Evolutionary conservation across 306 rosid genomes (phyloP).

Genomic region (Quercus engelmannii): DNA sequence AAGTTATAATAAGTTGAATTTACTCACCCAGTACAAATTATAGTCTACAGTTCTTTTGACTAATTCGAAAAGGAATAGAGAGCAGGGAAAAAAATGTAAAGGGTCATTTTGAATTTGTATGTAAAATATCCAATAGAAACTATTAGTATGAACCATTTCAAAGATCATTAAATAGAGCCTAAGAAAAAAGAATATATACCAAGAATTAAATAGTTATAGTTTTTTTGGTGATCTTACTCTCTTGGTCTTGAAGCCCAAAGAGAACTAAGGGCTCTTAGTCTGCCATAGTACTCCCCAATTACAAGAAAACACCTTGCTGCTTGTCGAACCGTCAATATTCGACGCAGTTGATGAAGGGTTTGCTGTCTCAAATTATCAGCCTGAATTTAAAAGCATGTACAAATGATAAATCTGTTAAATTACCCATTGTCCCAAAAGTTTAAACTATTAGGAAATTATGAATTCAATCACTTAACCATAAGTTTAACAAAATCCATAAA

Average conservation of each 20-base stretch:
- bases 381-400: slow-evolving; percentile 31
- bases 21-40: neutral
- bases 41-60: neutral
- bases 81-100: neutral
- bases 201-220: too few relatives aligned
- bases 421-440: fast-evolving
- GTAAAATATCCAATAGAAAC: neutral
- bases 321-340: slow-evolving; percentile 71
- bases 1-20: neutral
- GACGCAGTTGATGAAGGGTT: slow-evolving; percentile 73
- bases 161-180: too few relatives aligned
- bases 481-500: neutral
- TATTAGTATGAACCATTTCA: too few relatives aligned
- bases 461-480: too few relatives aligned
- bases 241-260: slow-evolving; percentile 89
- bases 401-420: neutral
- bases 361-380: slow-evolving; percentile 91
- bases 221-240: slow-evolving; percentile 44
- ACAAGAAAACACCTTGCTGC: slow-evolving; percentile 75
- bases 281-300: slow-evolving; percentile 77
- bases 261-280: slow-evolving; percentile 88
- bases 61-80: neutral
- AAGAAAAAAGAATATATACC: too few relatives aligned
- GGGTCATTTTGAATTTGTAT: too few relatives aligned
- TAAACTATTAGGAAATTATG: too few relatives aligned